Percentiles rank a stretch among this genome's conserved stretches.
Evolutionary conservation across 2,329 filamentous ascomycete species (phyloP).

Genomic region (Alternaria sp.): DNA sequence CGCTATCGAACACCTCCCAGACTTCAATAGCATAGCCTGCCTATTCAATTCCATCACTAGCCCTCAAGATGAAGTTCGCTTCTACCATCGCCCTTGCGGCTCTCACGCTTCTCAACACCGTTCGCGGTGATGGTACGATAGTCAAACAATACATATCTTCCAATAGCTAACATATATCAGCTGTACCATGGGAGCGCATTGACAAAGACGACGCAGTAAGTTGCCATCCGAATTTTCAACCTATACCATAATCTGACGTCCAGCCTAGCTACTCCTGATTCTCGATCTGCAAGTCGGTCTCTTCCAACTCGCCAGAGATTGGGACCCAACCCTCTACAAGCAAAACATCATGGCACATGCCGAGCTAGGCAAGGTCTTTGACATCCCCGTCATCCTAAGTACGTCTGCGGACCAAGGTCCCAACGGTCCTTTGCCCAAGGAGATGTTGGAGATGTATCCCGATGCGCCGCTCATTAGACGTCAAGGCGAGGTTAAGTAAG

Average conservation of each 20-base stretch:
- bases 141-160: neutral
- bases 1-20: slow-evolving; percentile 16
- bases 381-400: slow-evolving; percentile 74
- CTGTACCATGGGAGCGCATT: slow-evolving; percentile 53
- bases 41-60: neutral
- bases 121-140: slow-evolving; percentile 42
- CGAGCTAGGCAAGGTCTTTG: slow-evolving; percentile 70
- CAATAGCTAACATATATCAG: slow-evolving; percentile 35
- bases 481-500: slow-evolving; percentile 72
- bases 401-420: slow-evolving; percentile 75
- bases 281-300: slow-evolving; percentile 70
- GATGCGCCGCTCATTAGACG: slow-evolving; percentile 71
- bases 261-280: slow-evolving; percentile 62
- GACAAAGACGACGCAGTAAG: slow-evolving; percentile 53
- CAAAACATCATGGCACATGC: slow-evolving; percentile 75
- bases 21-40: neutral
- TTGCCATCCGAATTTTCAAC: no score
- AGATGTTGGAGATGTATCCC: slow-evolving; percentile 74
- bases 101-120: slow-evolving; percentile 40
- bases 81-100: slow-evolving; percentile 39
- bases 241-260: neutral
- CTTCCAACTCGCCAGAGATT: slow-evolving; percentile 70
- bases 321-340: slow-evolving; percentile 69
- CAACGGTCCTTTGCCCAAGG: slow-evolving; percentile 75
- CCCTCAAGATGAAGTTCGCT: slow-evolving; percentile 44